phyloP scores from a whole-genome alignment of 129 eudicot genomes.

The Centrapalus pauciflorus region DNA sequence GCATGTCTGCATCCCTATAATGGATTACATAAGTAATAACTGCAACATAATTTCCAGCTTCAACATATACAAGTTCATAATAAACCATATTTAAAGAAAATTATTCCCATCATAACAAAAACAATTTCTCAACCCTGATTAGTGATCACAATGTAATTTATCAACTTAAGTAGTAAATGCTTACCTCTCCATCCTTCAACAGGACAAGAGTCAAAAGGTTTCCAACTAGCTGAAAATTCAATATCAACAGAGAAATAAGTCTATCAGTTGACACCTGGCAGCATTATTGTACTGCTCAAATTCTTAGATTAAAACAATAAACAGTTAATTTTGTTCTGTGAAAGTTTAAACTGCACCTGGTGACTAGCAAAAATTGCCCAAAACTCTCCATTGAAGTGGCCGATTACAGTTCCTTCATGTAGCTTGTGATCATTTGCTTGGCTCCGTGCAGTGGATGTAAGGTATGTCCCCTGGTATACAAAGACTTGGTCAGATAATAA shows the following conservation, averaged over 20 bases:
- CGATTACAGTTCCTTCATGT: constrained; percentile 84
- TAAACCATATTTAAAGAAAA: not conserved
- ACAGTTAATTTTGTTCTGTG: constrained; percentile 1
- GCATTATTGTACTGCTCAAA: not conserved
- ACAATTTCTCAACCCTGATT: not conserved
- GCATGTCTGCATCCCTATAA: too few species aligned
- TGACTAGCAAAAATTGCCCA: constrained; percentile 90
- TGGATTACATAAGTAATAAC: too few species aligned
- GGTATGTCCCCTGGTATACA: constrained; percentile 79
- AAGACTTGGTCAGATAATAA: constrained; percentile 6
- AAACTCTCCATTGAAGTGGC: constrained; percentile 89
- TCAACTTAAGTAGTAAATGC: constrained; percentile 13
- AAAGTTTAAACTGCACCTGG: constrained; percentile 49
- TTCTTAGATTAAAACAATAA: not conserved
- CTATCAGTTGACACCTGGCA: not conserved
- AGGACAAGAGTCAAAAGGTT: constrained; percentile 79
- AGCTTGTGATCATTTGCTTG: constrained; percentile 70
- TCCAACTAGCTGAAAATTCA: constrained; percentile 71
- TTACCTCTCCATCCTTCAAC: constrained; percentile 71
- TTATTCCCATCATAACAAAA: not conserved
- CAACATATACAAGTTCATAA: too few species aligned
- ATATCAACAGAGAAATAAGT: not conserved
- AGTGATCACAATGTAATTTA: too few species aligned
- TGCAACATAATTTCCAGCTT: too few species aligned
- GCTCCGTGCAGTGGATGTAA: constrained; percentile 78